These are phyloP conservation scores for Geosiphon pyriformis DNA, from an alignment of 192 early-diverging fungal genomes.

Conservation along the genomic window DNA sequence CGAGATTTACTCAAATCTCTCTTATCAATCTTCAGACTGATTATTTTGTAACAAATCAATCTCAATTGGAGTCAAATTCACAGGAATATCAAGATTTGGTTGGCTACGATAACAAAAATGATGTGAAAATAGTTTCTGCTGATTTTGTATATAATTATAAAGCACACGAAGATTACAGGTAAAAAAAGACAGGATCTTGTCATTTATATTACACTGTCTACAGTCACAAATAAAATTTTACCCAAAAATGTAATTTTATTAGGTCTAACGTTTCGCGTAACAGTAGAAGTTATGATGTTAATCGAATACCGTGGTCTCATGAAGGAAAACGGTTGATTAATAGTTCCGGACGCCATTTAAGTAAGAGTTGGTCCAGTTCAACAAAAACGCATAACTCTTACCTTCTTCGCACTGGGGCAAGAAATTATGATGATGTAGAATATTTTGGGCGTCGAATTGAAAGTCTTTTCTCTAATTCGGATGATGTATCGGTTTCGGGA, in stretches of 20 bases:
- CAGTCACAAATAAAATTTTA: background rate
- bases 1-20: background rate
- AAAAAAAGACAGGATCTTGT: background rate
- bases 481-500: background rate
- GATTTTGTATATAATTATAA: background rate
- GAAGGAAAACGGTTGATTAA: background rate
- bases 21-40: constrained; percentile 2
- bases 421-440: background rate
- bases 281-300: background rate
- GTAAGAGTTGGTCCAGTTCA: background rate
- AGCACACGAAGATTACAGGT: background rate
- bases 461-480: background rate
- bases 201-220: background rate
- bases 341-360: background rate
- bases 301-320: background rate
- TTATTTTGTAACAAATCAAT: background rate
- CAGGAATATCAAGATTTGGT: background rate
- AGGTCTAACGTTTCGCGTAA: background rate
- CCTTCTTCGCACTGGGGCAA: background rate
- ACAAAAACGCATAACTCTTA: background rate
- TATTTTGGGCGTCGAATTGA: background rate
- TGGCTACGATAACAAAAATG: background rate
- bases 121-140: background rate
- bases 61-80: background rate
- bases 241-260: background rate